Evolutionary conservation across 495 filamentous ascomycete genomes (phyloP).

Genomic region (Hyphodiscus hymeniophilus): DNA sequence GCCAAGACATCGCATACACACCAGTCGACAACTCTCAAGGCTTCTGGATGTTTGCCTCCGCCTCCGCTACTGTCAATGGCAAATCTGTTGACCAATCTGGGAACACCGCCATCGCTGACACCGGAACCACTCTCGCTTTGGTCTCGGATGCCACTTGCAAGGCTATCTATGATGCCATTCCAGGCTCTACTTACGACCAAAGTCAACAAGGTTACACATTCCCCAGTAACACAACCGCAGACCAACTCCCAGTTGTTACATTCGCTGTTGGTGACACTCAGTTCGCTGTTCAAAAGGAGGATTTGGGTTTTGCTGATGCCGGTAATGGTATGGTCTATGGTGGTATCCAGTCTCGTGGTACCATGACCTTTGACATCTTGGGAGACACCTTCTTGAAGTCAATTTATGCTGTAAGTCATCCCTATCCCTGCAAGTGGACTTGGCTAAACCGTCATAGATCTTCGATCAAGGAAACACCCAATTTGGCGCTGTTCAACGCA

Average conservation of each 20-base stretch:
- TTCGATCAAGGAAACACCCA: constrained; percentile 68
- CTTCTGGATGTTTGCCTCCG: constrained; percentile 64
- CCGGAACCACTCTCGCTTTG: constrained; percentile 66
- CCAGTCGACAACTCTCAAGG: constrained; percentile 60
- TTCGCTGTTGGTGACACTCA: constrained; percentile 60
- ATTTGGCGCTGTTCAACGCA: constrained; percentile 62
- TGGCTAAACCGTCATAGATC: constrained; percentile 35
- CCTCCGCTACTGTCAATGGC: constrained; percentile 52
- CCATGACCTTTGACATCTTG: constrained; percentile 60
- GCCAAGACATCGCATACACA: constrained; percentile 52
- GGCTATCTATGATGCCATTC: constrained; percentile 62
- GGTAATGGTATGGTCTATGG: constrained; percentile 50
- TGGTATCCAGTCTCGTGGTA: constrained; percentile 65
- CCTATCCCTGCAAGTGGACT: background rate
- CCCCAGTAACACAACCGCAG: constrained; percentile 45
- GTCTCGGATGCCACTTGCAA: constrained; percentile 57
- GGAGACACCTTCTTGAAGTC: constrained; percentile 69
- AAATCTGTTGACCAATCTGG: constrained; percentile 44
- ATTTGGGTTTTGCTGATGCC: constrained; percentile 49
- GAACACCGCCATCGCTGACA: constrained; percentile 76
- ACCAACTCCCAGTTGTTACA: constrained; percentile 56
- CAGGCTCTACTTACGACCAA: constrained; percentile 55
- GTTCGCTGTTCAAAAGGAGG: constrained; percentile 64
- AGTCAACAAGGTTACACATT: constrained; percentile 61
- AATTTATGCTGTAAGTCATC: constrained; percentile 58